Conservation (phyloP, 306 rosid genomes). For the Dalbergia cultrata region DNA sequence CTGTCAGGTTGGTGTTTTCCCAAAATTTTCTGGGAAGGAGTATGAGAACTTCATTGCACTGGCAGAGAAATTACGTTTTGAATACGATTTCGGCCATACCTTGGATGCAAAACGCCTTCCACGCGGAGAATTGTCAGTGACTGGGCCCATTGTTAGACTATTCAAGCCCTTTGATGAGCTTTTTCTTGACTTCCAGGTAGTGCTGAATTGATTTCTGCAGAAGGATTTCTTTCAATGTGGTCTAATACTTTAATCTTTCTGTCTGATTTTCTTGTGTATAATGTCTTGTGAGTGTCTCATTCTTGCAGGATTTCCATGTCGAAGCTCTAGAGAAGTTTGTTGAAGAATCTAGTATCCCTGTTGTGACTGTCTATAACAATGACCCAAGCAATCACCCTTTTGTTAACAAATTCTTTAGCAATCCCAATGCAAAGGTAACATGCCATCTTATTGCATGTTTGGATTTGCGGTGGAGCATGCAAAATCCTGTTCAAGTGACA, state of each 20-base stretch:
- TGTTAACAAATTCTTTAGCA: slow-evolving; percentile 69
- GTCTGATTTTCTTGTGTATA: slow-evolving; percentile 11
- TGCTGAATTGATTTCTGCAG: neutral
- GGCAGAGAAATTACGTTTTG: slow-evolving; percentile 79
- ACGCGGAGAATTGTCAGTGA: slow-evolving; percentile 74
- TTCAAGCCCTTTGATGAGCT: slow-evolving; percentile 91
- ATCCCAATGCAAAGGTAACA: slow-evolving; percentile 66
- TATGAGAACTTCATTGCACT: slow-evolving; percentile 61
- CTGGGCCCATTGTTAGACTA: slow-evolving; percentile 73
- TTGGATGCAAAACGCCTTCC: slow-evolving; percentile 80
- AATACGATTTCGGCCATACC: slow-evolving; percentile 80
- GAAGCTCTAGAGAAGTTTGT: slow-evolving; percentile 75
- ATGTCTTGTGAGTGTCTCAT: slow-evolving; percentile 10
- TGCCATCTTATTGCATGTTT: neutral
- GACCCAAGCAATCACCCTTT: slow-evolving; percentile 73
- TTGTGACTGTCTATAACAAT: slow-evolving; percentile 63
- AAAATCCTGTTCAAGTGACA: too few relatives aligned
- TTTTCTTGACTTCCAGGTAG: slow-evolving; percentile 72
- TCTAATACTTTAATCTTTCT: neutral
- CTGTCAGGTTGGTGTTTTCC: slow-evolving; percentile 79
- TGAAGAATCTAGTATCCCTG: slow-evolving; percentile 64
- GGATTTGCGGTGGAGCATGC: too few relatives aligned
- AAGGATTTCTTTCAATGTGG: neutral
- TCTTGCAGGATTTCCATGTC: slow-evolving; percentile 67
- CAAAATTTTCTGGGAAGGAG: slow-evolving; percentile 78